phyloP scores from a whole-genome alignment of 2,329 filamentous ascomycete genomes.

The Penicillium sp. region DNA sequence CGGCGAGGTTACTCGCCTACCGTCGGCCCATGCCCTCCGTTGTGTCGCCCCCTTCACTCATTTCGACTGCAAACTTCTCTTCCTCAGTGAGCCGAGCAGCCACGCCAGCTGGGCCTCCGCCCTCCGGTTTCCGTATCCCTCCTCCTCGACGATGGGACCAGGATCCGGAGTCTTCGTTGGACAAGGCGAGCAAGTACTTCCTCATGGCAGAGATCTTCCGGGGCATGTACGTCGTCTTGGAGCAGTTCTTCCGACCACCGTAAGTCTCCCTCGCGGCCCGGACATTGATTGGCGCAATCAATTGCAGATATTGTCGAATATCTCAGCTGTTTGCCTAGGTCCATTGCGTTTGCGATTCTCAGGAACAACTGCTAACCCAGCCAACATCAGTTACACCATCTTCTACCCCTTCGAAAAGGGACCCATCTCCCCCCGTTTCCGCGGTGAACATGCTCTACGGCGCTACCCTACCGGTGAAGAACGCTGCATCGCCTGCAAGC shows the following conservation, averaged over 20 bases:
- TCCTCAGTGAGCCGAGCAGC: conserved; percentile 65
- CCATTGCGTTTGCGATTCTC: background rate
- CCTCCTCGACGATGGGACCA: conserved; percentile 79
- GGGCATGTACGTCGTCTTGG: conserved; percentile 96
- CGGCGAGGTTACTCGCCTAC: conserved; percentile 50
- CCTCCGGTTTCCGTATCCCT: conserved; percentile 78
- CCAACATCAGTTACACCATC: conserved; percentile 81
- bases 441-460: conserved; percentile 94
- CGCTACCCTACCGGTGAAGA: conserved; percentile 97
- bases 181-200: conserved; percentile 91
- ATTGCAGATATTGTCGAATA: background rate
- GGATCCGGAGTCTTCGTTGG: conserved; percentile 74
- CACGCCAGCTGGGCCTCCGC: conserved; percentile 76
- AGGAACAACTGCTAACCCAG: conserved; percentile 1
- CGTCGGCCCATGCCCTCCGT: conserved; percentile 39
- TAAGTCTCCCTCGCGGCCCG: conserved; percentile 61
- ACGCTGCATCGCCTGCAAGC: conserved; percentile 99
- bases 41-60: conserved; percentile 39
- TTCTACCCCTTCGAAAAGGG: conserved; percentile 99
- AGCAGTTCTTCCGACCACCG: conserved; percentile 98
- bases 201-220: conserved; percentile 93
- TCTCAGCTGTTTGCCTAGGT: background rate
- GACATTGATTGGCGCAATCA: background rate
- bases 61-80: conserved; percentile 65
- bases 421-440: conserved; percentile 95